Evolutionary conservation across 495 filamentous ascomycete species (phyloP), one percentile per base, ranked within the genome.

Genomic region (Aspergillus bridgeri): DNA sequence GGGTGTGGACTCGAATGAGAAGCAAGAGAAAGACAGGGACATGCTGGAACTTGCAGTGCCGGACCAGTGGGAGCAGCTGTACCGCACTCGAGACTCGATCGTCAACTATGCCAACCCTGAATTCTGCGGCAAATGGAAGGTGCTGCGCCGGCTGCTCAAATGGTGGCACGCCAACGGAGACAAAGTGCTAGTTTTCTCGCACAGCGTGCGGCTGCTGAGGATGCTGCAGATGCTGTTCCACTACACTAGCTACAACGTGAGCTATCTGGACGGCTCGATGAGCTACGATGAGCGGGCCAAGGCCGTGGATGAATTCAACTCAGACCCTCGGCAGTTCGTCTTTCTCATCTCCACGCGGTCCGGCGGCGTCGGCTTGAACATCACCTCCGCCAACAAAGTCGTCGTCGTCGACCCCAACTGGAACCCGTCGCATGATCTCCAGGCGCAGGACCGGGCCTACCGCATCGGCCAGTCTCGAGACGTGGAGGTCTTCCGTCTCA

Each of bases 341-440:
- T 98, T 98, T 67, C 78, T 98, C 46, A 98, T 98, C 62, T 93
- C 89, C 18, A 98, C 94, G 19, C 90, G 89, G 66, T 91, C 94
- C 17, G 94, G 94, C 25, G 93, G 93, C 22, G 82, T 89, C 5
- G 93, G 92, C 0, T 76, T 98, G 8, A 98, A 98, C 66, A 98
- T 98, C 68, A 96, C 94, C 3, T 93, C 90, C 0, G 94, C 94
- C 11, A 98, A 98, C 75, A 98, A 98, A 71, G 93, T 98, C 9
- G 94, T 98, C 19, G 90, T 98, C 38, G 88, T 97, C 42, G 94
- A 98, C 67, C 94, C 94, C 0, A 96, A 97, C 65, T 98, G 94
- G 94, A 98, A 98, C 58, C 94, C 94, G 4, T 82, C 89, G 19
- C 89, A 91, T 61, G 92, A 98, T 63, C 81, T 98, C 2, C 94